Conservation (phyloP, 495 filamentous ascomycete species). For the Penicillium paxilli region DNA sequence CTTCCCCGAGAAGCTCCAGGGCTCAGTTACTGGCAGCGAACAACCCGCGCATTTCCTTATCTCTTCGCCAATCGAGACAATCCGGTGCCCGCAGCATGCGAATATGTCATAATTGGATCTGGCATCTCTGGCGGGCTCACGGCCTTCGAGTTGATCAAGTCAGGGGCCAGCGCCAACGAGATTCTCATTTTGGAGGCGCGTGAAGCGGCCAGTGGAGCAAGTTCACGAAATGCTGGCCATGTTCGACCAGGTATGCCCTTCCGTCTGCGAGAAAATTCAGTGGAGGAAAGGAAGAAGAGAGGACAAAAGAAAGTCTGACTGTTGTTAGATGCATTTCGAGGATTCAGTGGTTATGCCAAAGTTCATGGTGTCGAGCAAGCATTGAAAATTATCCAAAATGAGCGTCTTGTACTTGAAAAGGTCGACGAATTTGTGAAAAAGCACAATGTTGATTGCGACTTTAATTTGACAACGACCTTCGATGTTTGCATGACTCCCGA, state of each 20-base stretch:
- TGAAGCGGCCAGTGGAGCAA: conserved; percentile 32
- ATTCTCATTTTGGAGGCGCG: conserved; percentile 33
- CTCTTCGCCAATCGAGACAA: conserved; percentile 18
- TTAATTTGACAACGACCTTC: conserved; percentile 28
- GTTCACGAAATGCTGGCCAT: conserved; percentile 34
- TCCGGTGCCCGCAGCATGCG: conserved; percentile 7
- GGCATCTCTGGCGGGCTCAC: conserved; percentile 29
- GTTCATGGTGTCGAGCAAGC: conserved; percentile 33
- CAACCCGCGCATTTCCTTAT: conserved; percentile 27
- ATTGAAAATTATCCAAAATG: conserved; percentile 28
- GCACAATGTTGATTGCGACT: conserved; percentile 32
- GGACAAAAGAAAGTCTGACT: neutral
- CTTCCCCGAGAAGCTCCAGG: conserved; percentile 24
- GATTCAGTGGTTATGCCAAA: conserved; percentile 31
- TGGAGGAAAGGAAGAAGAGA: neutral
- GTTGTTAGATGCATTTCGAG: conserved; percentile 29
- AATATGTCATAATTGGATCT: conserved; percentile 32
- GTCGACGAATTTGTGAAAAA: conserved; percentile 26
- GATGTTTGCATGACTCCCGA: conserved; percentile 35
- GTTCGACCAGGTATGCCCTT: conserved; percentile 31
- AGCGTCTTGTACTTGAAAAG: conserved; percentile 26
- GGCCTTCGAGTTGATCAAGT: conserved; percentile 25
- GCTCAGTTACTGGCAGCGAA: conserved; percentile 36
- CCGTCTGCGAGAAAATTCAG: neutral
- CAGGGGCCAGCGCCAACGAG: conserved; percentile 22